Base-by-base conservation (phyloP, 139 green algal genomes). In the Chlorella sorokiniana region DNA sequence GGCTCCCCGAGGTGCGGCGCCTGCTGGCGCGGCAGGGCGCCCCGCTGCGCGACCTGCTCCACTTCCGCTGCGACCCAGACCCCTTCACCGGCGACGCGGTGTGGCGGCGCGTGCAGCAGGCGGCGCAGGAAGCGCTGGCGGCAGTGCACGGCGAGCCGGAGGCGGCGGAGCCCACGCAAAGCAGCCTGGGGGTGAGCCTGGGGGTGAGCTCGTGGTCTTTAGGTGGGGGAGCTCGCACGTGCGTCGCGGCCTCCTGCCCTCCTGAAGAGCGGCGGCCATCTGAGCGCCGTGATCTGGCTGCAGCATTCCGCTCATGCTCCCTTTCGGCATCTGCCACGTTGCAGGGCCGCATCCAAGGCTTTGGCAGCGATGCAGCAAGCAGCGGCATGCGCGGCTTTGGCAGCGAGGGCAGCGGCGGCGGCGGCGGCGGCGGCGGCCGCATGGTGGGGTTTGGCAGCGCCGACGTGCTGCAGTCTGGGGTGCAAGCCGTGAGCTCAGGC, bases 271-370 rank as follows among this genome's bases (percentile, higher is more conserved):
- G n/a, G n/a, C n/a, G n/a, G n/a, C n/a, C n/a, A n/a, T n/a, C n/a
- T n/a, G n/a, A n/a, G n/a, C n/a, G n/a, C n/a, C n/a, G n/a, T n/a
- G n/a, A n/a, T n/a, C n/a, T n/a, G n/a, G n/a, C n/a, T n/a, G n/a
- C n/a, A n/a, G n/a, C n/a, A n/a, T n/a, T n/a, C n/a, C n/a, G n/a
- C n/a, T n/a, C n/a, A n/a, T n/a, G n/a, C n/a, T n/a, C n/a, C n/a
- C n/a, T n/a, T n/a, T n/a, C n/a, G n/a, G n/a, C n/a, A n/a, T n/a
- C n/a, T n/a, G n/a, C n/a, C n/a, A n/a, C 11, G 52, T 27, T 54
- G 76, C 85, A 93, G 87, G 87, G 88, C 64, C 89, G 92, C 41
- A 95, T 97, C 45, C 91, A 97, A 54, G 93, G 93, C 61, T 96
- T 97, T 88, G 93, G 93, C 72, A 96, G 89, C 81, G 83, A 59